A percentile compares a stretch with the other conserved stretches of the same genome.
Evolutionary conservation across 129 eudicot genomes (phyloP).

Genomic region (Flaveria brownii): DNA sequence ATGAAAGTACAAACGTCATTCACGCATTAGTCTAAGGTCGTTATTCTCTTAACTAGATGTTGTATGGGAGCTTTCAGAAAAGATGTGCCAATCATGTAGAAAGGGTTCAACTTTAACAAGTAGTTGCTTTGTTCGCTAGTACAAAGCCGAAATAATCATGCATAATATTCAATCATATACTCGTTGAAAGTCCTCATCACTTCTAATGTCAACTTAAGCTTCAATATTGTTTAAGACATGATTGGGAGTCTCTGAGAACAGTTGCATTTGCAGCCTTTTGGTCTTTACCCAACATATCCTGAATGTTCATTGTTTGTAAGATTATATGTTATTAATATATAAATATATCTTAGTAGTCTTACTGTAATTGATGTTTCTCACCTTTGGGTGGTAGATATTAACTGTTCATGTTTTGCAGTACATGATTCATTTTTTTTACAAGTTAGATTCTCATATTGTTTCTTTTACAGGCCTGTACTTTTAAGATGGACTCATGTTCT

Average conservation of each 20-base stretch:
- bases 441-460: constrained; percentile 14
- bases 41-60: too few species aligned
- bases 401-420: neutral
- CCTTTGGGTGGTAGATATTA: neutral
- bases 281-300: neutral
- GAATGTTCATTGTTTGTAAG: neutral
- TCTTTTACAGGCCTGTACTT: neutral
- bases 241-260: too few species aligned
- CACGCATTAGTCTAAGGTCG: neutral
- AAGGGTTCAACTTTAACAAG: too few species aligned
- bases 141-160: too few species aligned
- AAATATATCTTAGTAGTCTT: neutral
- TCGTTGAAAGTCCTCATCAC: too few species aligned
- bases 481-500: neutral
- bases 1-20: neutral
- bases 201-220: too few species aligned
- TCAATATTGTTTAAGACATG: too few species aligned
- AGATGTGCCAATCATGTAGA: too few species aligned
- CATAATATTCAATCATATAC: too few species aligned
- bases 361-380: neutral
- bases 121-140: too few species aligned
- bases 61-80: too few species aligned
- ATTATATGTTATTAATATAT: too few species aligned
- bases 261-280: neutral
- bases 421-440: neutral